These are phyloP conservation scores for Backusella macrospora DNA, from an alignment of 192 early-diverging fungal species.

Conservation along the genomic window DNA sequence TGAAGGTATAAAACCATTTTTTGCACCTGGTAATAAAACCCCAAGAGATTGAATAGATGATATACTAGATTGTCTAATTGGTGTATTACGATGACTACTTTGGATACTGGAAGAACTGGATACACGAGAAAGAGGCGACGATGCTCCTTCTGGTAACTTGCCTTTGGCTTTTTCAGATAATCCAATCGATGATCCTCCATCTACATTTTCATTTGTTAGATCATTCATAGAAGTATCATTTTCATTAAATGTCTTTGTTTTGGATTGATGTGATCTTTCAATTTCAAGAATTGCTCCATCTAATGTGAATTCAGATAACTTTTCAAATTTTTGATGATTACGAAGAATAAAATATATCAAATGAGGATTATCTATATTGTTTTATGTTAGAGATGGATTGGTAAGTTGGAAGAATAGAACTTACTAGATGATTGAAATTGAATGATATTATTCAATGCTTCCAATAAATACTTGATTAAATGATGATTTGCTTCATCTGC, in stretches of 20 bases:
- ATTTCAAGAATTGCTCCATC: constrained; percentile 65
- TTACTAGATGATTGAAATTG: constrained; percentile 80
- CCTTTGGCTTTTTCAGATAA: constrained; percentile 26
- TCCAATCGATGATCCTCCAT: background rate
- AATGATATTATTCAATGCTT: constrained; percentile 80
- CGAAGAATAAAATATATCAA: constrained; percentile 83
- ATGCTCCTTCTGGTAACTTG: constrained; percentile 11
- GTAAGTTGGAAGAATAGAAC: background rate
- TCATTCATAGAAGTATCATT: background rate
- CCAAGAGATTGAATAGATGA: constrained; percentile 8
- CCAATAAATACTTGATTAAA: constrained; percentile 75
- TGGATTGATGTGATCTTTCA: constrained; percentile 44
- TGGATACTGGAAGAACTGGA: constrained; percentile 6
- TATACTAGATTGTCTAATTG: background rate
- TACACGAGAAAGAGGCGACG: background rate
- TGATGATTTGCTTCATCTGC: constrained; percentile 78
- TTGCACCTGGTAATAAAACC: constrained; percentile 11
- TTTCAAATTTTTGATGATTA: constrained; percentile 71
- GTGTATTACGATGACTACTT: background rate
- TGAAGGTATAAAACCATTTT: constrained; percentile 20
- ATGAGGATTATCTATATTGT: constrained; percentile 67
- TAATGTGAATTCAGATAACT: constrained; percentile 68
- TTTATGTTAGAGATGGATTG: background rate
- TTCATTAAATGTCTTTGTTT: background rate
- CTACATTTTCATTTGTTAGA: background rate